Evolutionary conservation across 768 basidiomycete genomes (phyloP).

Genomic region (Agaricus bisporus): DNA sequence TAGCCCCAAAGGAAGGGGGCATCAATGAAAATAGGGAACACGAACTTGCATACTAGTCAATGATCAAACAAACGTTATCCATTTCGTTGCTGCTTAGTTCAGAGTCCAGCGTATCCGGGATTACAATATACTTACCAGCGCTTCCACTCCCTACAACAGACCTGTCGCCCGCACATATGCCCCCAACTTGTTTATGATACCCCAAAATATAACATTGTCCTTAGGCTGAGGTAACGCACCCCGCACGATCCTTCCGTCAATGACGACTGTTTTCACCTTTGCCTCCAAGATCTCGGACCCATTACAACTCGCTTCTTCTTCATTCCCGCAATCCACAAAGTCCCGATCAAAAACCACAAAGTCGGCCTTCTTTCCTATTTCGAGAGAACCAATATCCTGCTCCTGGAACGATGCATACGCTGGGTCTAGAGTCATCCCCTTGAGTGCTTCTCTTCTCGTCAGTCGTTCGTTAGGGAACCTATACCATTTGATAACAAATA

Average conservation of each 20-base stretch:
- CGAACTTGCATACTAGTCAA: no score
- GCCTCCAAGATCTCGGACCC: conserved; percentile 53
- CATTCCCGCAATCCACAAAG: conserved; percentile 29
- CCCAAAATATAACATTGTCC: neutral
- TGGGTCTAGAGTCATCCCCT: conserved; percentile 86
- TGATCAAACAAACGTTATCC: no score
- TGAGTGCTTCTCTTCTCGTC: conserved; percentile 75
- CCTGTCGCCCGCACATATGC: neutral
- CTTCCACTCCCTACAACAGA: neutral
- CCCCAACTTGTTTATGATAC: neutral
- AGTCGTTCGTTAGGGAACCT: conserved; percentile 79
- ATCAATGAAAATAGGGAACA: no score
- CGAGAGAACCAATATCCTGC: conserved; percentile 62
- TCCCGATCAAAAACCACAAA: conserved; percentile 80
- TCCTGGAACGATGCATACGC: conserved; percentile 87
- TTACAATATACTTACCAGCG: no score
- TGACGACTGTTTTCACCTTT: conserved; percentile 64
- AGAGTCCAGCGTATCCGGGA: no score
- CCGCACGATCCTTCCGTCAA: conserved; percentile 67
- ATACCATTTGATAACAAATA: neutral
- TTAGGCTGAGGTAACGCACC: conserved; percentile 28
- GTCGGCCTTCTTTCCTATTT: conserved; percentile 78
- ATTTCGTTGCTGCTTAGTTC: no score
- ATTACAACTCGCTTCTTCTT: conserved; percentile 8
- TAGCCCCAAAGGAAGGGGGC: no score